A percentile compares a stretch with the other conserved stretches of the same genome.
phyloP scores from a whole-genome alignment of 78 protist species.

The Dictyostelium intermedium region DNA sequence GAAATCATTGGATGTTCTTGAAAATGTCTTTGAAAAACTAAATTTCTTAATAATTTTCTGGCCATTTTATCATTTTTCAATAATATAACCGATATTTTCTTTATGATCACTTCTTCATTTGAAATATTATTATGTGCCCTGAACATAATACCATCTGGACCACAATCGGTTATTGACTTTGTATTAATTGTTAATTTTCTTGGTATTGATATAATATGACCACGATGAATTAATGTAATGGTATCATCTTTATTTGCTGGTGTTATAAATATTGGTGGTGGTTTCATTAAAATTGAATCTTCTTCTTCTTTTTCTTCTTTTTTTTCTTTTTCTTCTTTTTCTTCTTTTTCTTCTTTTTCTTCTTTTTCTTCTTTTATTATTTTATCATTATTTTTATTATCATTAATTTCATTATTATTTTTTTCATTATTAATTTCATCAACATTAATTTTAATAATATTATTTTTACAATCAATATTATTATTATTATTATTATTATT shows the following conservation, averaged over 20 bases:
- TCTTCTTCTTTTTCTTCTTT: not conserved
- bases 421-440: too few relatives aligned
- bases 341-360: too few relatives aligned
- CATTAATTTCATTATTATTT: too few relatives aligned
- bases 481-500: too few relatives aligned
- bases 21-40: not conserved
- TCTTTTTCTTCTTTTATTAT: too few relatives aligned
- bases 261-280: not conserved
- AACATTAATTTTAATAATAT: too few relatives aligned
- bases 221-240: not conserved
- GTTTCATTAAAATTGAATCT: not conserved
- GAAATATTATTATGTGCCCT: not conserved
- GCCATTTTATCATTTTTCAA: not conserved
- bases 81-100: not conserved
- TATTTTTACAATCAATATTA: too few relatives aligned
- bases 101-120: not conserved
- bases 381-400: too few relatives aligned
- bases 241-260: not conserved
- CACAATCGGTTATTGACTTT: not conserved
- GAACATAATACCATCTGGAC: not conserved
- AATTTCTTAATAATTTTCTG: not conserved
- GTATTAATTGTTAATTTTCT: not conserved
- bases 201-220: not conserved
- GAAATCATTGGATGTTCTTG: not conserved
- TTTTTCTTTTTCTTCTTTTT: not conserved